Evolutionary conservation across 805 yeast genomes (phyloP).

Genomic region (Kluyveromyces aestuarii): DNA sequence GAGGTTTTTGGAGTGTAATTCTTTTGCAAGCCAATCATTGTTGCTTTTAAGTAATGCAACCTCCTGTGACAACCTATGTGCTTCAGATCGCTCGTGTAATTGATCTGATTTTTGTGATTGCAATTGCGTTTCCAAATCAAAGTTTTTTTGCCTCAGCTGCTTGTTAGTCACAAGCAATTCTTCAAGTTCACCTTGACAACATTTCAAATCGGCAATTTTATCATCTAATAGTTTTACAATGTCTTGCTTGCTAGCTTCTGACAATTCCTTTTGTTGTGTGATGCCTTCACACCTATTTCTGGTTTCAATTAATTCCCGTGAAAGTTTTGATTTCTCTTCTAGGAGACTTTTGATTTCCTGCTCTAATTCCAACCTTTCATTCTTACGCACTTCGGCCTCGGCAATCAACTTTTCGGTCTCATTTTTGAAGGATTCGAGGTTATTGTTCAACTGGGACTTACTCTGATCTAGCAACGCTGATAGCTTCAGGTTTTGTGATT

Average conservation of each 20-base stretch:
- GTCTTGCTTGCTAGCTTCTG: constrained; percentile 19
- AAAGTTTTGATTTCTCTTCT: constrained; percentile 6
- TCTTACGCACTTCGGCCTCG: constrained; percentile 15
- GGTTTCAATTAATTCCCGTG: constrained; percentile 5
- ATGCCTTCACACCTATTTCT: constrained; percentile 5
- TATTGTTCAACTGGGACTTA: constrained; percentile 28
- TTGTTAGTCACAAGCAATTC: constrained; percentile 19
- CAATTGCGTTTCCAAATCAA: constrained; percentile 31
- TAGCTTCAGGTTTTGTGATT: constrained; percentile 30
- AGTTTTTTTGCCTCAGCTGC: constrained; percentile 32
- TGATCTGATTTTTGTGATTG: constrained; percentile 26
- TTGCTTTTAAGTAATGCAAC: constrained; percentile 31
- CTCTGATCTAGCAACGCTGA: constrained; percentile 35
- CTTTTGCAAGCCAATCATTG: constrained; percentile 35
- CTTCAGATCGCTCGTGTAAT: constrained; percentile 25
- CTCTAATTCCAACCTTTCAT: constrained; percentile 13
- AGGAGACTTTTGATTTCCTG: constrained; percentile 14
- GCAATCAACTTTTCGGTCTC: constrained; percentile 20
- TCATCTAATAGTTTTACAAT: constrained; percentile 15
- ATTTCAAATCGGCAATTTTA: constrained; percentile 23
- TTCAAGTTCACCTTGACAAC: constrained; percentile 14
- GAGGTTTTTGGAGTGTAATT: constrained; percentile 26
- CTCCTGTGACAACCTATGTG: constrained; percentile 35
- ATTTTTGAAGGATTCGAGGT: constrained; percentile 24
- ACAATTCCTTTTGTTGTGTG: constrained; percentile 8